Base-by-base conservation (phyloP, 805 yeast species). In the Komagataella phaffii region DNA sequence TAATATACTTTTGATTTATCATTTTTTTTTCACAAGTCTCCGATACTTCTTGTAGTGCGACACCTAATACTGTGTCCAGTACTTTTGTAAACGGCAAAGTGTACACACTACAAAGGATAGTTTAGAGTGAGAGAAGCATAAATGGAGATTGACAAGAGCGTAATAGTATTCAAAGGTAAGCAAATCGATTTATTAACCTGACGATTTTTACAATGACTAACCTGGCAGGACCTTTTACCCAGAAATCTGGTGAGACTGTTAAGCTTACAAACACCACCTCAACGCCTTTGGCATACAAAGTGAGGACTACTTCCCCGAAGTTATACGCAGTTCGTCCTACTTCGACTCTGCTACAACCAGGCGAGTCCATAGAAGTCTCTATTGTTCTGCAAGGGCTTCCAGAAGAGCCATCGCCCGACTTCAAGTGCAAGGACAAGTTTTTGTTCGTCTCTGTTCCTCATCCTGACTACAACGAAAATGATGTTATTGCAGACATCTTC, bases 261-360 rank as follows among this genome's bases (percentile, higher is more conserved):
- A 65, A 70, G 47, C 74, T 82, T 56, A 65, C 73, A 45, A 85
- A 85, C 65, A 83, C 81, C 59, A 71, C 83, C 45, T 66, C 78
- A 14, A 73, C 73, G 51, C 70, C 80, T 36, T 69, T 79, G 60
- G 96, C 96, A 30, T 93, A 88, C 76, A 93, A 93, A 72, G 97
- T 93, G 63, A 93, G 91, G 72, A 91, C 99, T 48, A 93, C 99
- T 6, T 97, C 98, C 7, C 99, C 99, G 55, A 90, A 88, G 67
- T 74, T 88, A 46, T 52, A 52, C 44, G 49, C 49, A 18, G 51
- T 52, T 36, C 23, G 53, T 6, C 53, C 53, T 12, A 52, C 46
- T 24, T 51, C 53, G n/a, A 36, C 50, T 6, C 46, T 49, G 36
- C 10, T 50, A n/a, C 43, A 17, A 19, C 45, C 98, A 12, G 93